Base-by-base conservation (phyloP, 371 early-diverging fungal species). In the Smittium mucronatum region DNA sequence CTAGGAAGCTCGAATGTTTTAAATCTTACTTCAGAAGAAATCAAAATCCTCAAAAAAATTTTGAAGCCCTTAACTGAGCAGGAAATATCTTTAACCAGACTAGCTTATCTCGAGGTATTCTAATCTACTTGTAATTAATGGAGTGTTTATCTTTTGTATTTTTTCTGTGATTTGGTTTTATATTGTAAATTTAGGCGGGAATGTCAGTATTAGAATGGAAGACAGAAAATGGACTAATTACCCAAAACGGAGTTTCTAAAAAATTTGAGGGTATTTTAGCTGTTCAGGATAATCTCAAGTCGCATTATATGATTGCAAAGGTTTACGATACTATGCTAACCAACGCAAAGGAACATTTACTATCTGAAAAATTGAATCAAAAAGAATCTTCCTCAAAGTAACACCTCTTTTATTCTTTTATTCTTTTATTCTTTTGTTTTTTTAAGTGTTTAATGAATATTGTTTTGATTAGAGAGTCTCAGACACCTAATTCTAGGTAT, bases 281-380 rank as follows among this genome's bases (percentile, higher is more conserved):
- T 0, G 68, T 72, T 30, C 79, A 77, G 17, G 79, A 78, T 36
- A 78, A 77, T 71, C 75, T 76, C 47, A 71, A 70, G 58, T 77
- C 64, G 57, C 75, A 80, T 72, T 80, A 80, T 70, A 72, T 72
- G 60, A 59, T 72, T 34, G 79, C 72, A 11, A 74, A 67, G 2
- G 58, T 76, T 31, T 77, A 78, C 64, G 77, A 78, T 67, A 70
- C 32, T 21, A 28, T 78, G 63, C 31, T 64, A 2, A 33, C 8
- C 8, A 34, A 57, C 15, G 16, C 29, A 5, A 34, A 34, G 29
- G 63, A 58, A 58, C 29, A 15, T 36, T 68, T 5, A 15, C 5
- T 36, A 68, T 36, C 34, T 28, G 58, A 68, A 64, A 11, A 68
- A 47, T 2, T 57, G 58, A 35, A 67, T 17, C 67, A 11, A 35